These are phyloP conservation scores for Penicillium argentinense DNA, from an alignment of 495 filamentous ascomycete species.

Conservation along the genomic window DNA sequence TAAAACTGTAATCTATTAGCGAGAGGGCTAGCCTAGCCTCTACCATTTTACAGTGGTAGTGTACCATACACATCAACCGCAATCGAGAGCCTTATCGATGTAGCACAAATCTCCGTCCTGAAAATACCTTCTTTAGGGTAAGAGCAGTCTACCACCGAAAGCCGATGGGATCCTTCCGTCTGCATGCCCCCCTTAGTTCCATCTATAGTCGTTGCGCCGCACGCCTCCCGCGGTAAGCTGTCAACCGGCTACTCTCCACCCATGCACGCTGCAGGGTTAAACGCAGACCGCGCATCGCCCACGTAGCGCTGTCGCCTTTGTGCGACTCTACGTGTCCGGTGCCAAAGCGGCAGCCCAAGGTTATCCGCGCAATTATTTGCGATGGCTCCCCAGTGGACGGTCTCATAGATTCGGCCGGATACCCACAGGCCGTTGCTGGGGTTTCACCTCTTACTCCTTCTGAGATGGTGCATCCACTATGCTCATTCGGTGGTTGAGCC, in stretches of 20 bases:
- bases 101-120: no score
- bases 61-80: no score
- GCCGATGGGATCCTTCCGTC: background rate
- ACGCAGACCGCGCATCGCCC: constrained; percentile 4
- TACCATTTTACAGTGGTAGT: no score
- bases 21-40: no score
- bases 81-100: no score
- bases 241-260: constrained; percentile 1
- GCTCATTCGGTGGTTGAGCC: no score
- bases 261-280: background rate
- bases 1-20: constrained; percentile 2
- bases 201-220: background rate
- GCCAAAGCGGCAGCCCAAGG: constrained; percentile 8
- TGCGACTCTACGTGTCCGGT: constrained; percentile 3
- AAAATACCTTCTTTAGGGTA: no score
- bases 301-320: background rate
- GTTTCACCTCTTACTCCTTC: no score
- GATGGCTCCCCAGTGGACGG: no score
- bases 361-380: constrained; percentile 7
- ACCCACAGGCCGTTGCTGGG: constrained; percentile 15
- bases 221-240: constrained; percentile 6
- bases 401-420: no score
- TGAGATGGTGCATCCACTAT: no score
- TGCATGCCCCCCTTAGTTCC: background rate
- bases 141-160: no score